Percentiles rank a stretch among this genome's conserved stretches.
These are phyloP conservation scores for Stemphylium beticola DNA, from an alignment of 2,329 filamentous ascomycete species.

Conservation along the genomic window DNA sequence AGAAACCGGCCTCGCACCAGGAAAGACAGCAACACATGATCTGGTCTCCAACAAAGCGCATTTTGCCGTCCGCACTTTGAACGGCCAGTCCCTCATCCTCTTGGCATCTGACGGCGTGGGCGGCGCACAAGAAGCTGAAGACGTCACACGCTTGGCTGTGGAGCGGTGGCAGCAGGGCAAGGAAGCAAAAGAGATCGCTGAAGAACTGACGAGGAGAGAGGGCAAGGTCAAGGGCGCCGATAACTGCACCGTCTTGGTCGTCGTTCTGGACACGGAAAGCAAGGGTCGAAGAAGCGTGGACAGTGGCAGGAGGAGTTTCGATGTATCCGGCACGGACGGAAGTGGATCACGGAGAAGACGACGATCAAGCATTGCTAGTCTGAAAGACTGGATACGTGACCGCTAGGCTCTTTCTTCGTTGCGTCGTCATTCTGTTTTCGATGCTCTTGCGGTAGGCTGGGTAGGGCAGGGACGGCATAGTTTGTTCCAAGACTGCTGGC, in stretches of 20 bases:
- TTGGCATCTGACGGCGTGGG: constrained; percentile 33
- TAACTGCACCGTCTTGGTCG: constrained; percentile 31
- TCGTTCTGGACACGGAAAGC: constrained; percentile 23
- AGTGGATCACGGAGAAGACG: constrained; percentile 7
- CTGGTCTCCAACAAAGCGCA: constrained; percentile 35
- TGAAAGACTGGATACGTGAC: constrained; percentile 22
- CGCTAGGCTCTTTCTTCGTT: background rate
- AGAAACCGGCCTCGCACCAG: constrained; percentile 32
- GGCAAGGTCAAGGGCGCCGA: constrained; percentile 24
- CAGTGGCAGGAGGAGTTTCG: constrained; percentile 13
- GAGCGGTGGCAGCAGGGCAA: constrained; percentile 21
- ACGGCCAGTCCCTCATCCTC: constrained; percentile 27
- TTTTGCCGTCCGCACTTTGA: constrained; percentile 21
- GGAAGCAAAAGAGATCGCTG: constrained; percentile 24
- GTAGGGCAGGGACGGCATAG: background rate
- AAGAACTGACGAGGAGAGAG: constrained; percentile 22
- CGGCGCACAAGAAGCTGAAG: constrained; percentile 22
- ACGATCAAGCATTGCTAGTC: constrained; percentile 16
- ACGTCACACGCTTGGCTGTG: constrained; percentile 24
- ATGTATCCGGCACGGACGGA: constrained; percentile 9
- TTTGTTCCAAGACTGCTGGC: background rate
- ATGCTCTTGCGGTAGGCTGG: no score
- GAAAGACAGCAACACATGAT: constrained; percentile 26
- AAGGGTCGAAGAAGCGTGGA: constrained; percentile 18
- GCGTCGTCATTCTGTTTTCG: no score